Evolutionary conservation across 257 asterid species (phyloP).

Genomic region (Nicotiana tomentosiformis): DNA sequence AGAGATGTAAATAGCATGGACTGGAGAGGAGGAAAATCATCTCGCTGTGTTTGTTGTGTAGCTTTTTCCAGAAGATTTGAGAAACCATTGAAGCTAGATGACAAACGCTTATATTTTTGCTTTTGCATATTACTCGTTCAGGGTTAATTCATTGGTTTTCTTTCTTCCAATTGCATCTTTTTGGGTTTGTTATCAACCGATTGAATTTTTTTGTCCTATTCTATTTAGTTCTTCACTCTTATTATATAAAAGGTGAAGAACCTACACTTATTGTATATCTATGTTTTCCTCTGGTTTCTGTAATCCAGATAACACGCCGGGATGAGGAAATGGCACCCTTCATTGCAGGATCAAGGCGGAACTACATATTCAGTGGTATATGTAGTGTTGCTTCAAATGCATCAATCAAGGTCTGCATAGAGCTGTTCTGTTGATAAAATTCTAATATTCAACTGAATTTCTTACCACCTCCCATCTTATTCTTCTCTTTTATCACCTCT

Average conservation of each 20-base stretch:
- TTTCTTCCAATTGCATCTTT: background rate
- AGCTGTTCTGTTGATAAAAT: background rate
- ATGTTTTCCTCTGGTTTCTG: constrained; percentile 13
- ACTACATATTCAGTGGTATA: constrained; percentile 92
- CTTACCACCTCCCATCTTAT: background rate
- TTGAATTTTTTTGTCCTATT: background rate
- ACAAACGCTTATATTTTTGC: background rate
- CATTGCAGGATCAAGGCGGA: constrained; percentile 76
- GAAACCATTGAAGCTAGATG: constrained; percentile 1
- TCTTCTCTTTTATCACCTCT: constrained; percentile 10
- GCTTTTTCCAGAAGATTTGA: background rate
- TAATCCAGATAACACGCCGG: constrained; percentile 80
- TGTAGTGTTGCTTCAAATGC: constrained; percentile 77
- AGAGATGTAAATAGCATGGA: background rate
- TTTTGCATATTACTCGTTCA: background rate
- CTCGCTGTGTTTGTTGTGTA: background rate
- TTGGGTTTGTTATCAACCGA: background rate
- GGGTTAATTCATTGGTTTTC: background rate
- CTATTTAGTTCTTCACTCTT: background rate
- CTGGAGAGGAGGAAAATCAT: background rate
- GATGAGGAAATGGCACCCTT: constrained; percentile 96
- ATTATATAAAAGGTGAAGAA: background rate
- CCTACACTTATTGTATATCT: background rate
- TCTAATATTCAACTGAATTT: background rate
- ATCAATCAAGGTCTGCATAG: constrained; percentile 63